Evolutionary conservation across 176 grass and related monocot species (phyloP), one percentile per base, ranked within the genome.

Genomic region (Aegilops tauschii): DNA sequence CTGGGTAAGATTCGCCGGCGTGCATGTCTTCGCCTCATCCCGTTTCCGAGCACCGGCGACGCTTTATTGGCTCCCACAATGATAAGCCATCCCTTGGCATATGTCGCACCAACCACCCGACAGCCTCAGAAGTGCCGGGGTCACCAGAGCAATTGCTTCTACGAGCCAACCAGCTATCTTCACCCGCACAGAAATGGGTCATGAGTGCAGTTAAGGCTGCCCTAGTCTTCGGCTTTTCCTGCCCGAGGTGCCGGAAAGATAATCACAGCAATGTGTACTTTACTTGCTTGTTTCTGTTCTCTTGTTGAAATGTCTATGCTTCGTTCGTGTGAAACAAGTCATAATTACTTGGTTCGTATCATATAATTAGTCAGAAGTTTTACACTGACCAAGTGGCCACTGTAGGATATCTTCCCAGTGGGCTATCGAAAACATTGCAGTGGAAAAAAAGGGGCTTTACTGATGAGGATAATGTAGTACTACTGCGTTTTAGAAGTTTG

Each of bases 231-330:
- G 31, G 31, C 3, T 32, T 32, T 32, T 32, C 31, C 31, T 32
- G 31, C 31, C 3, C 23, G 31, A 32, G 31, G 31, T 32, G 31
- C 3, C 31, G 31, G 64, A 82, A 83, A 34, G 6, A n/a, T 44
- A 69, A 88, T 65, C 77, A 9, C 61, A 84, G 18, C 23, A 54
- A 16, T 78, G 68, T 88, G 82, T 78, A 47, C 12, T 12, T 12
- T 47, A 63, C 35, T 83, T 79, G 9, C 61, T n/a, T 80, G 30
- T 83, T 61, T 59, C 39, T 79, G 85, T 29, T 70, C 27, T 42
- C 59, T 73, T 78, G 69, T 47, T 77, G 62, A 90, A 30, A 78
- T 76, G 68, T 36, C 4, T 31, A 23, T 2, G 28, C 21, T 69
- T 59, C 61, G 74, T 80, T 45, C 61, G 74, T 81, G 65, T 42